phyloP scores from a whole-genome alignment of 192 early-diverging fungal species.

The Chytriomyces sp. region DNA sequence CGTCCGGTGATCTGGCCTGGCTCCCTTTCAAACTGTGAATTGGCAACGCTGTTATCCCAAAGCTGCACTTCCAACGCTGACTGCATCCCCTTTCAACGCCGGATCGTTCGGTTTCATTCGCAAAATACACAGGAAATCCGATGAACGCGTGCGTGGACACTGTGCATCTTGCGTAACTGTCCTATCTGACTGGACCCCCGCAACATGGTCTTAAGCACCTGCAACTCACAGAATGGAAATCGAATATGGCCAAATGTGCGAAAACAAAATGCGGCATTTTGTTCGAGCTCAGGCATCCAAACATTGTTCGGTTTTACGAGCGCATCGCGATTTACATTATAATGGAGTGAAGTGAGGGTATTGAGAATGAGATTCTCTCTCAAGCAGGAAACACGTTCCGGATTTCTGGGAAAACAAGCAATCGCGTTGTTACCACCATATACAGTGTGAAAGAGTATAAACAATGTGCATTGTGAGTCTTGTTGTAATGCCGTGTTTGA shows the following conservation, averaged over 20 bases:
- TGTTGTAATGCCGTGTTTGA: too few relatives aligned
- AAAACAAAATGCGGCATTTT: constrained; percentile 72
- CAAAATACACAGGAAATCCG: constrained; percentile 63
- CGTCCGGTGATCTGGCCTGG: not conserved
- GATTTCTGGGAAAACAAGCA: too few relatives aligned
- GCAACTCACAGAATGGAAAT: too few relatives aligned
- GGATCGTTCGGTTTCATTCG: constrained; percentile 74
- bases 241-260: constrained; percentile 75
- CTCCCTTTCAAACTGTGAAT: not conserved
- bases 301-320: constrained; percentile 75
- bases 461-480: too few relatives aligned
- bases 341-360: constrained; percentile 55
- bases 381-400: too few relatives aligned
- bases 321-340: constrained; percentile 75
- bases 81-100: not conserved
- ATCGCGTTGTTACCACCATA: too few relatives aligned
- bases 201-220: too few relatives aligned
- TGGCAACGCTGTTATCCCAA: not conserved
- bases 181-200: constrained; percentile 62
- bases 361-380: too few relatives aligned
- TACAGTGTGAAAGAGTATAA: too few relatives aligned
- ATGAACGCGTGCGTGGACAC: constrained; percentile 54
- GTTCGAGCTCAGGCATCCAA: constrained; percentile 74
- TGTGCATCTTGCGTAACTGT: not conserved
- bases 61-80: not conserved